Evolutionary conservation across 495 filamentous ascomycete genomes (phyloP), one percentile per base, ranked within the genome.

Genomic region (Trichoderma gamsii): DNA sequence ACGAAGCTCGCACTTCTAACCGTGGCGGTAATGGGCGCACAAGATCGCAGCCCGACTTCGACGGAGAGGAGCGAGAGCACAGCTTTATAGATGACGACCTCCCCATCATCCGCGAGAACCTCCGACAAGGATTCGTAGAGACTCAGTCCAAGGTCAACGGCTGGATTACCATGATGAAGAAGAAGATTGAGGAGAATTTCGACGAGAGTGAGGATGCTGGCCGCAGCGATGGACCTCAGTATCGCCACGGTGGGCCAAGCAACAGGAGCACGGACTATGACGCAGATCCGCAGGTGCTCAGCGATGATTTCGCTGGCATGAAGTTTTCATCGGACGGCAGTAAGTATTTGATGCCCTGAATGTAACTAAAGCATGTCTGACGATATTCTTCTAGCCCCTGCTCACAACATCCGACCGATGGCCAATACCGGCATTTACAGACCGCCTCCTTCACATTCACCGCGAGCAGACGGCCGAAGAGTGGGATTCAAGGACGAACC

Each of bases 71-170:
- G 74, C 76, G 77, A 44, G 84, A 87, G 70, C 92, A 89, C 73
- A 97, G 86, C 79, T 97, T 97, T 74, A 87, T 99, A 75, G 94
- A 99, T 76, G 95, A 99, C 73, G 95, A 99, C 72, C 84, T 99
- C 59, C 95, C 95, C 3, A 88, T 93, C 63, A 97, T 99, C 76
- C 89, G 88, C 69, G 92, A 96, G 73, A 97, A 96, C 70, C 86
- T 99, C 70, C 90, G 88, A 72, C 96, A 98, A 79, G 95, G 95
- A 1, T 98, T 99, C 79, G 67, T 95, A 49, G 92, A 98, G 70
- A 99, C 95, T 27, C 95, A 99, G 80, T 86, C 84, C 15, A 97
- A 89, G 74, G 91, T 99, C 74, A 98, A 96, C 79, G 83, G 86
- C 63, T 98, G 94, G 94, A 89, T 99, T 64, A 89, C 86, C 61